Base-by-base conservation (phyloP, 441 rosid species). In the Mallotus repandus region DNA sequence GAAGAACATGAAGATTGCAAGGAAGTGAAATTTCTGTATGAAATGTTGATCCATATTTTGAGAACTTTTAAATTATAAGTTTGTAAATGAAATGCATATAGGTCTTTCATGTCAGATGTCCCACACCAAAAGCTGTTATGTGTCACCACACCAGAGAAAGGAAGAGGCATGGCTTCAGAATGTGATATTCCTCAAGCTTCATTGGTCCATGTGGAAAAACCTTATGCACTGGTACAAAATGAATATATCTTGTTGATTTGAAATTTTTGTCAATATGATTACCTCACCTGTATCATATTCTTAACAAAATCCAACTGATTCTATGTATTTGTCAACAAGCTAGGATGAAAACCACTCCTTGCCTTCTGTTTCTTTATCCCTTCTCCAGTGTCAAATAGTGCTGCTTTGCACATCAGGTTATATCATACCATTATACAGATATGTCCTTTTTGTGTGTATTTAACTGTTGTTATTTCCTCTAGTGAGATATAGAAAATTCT, bases 171-270 rank as follows among this genome's bases (percentile, higher is more conserved):
- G 86, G 81, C 78, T 78, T 87, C 97, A 57, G 75, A 77, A 25
- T 74, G 71, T 77, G 93, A 88, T 78, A 86, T 89, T 82, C 87
- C 91, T 72, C 86, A 84, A 81, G 87, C 93, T 60, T 80, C 88
- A 67, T 86, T 94, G 79, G 81, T 94, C 74, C 97, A 89, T 79
- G 70, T 49, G 32, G 97, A 94, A 82, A 84, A 92, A 74, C 97
- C 98, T 58, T 86, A 84, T 76, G 87, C 90, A 63, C 77, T 84
- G 90, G 95, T 90, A 86, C 66, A 80, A 77, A 19, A 71, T 71
- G 55, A 29, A 18, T 46, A 25, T 52, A 13, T 71, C 18, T 41
- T 45, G 9, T 76, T 71, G 52, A 38, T 35, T 10, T 63, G 6
- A 18, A 49, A 7, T 7, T 25, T 18, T 25, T 45, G 15, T 19